Base-by-base conservation (phyloP, 139 green algal genomes). In the Chlamydomonas incerta region DNA sequence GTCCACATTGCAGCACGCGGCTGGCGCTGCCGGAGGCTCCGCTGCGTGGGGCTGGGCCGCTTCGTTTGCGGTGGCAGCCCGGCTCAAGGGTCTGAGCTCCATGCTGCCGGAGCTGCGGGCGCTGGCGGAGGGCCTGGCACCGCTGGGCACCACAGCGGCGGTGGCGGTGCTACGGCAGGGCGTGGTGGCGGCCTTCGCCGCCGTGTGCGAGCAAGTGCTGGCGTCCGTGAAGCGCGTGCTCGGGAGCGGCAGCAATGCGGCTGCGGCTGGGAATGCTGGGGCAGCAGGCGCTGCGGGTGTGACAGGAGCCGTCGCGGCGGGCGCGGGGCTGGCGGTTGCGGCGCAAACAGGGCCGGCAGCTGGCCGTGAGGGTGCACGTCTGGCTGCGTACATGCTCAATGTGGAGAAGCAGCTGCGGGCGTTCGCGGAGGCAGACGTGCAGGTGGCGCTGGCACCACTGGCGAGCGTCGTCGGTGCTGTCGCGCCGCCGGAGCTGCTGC, bases 121-220 rank as follows among this genome's bases (percentile, higher is more conserved):
- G 2, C 52, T 86, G 52, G 80, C 80, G 33, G 80, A 86, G 68
- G 80, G 68, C 13, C 80, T 86, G 33, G 62, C 52, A 69, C 67
- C 80, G 0, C 55, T 86, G 68, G 67, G 15, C 35, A 62, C 65
- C 26, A 3, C 11, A 0, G 24, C 29, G 14, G 68, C 80, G 2
- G 80, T 77, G 26, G 68, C 80, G 24, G 46, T 79, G 55, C 80
- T 86, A 21, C 68, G 80, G 15, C 52, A 62, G 35, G 68, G 67
- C 3, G 68, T 62, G 52, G 4, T 47, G 33, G 52, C 65, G 34
- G 52, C 71, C 34, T 86, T 86, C n/a, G 67, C 29, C 21, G 31
- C 80, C 13, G 55, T 79, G 55, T 79, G 68, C 52, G 67, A 79
- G 34, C n/a, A 60, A 34, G 68, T 63, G 28, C 52, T 46, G n/a